Base-by-base conservation (phyloP, 495 filamentous ascomycete species). In the Lasiosphaeris hirsuta region DNA sequence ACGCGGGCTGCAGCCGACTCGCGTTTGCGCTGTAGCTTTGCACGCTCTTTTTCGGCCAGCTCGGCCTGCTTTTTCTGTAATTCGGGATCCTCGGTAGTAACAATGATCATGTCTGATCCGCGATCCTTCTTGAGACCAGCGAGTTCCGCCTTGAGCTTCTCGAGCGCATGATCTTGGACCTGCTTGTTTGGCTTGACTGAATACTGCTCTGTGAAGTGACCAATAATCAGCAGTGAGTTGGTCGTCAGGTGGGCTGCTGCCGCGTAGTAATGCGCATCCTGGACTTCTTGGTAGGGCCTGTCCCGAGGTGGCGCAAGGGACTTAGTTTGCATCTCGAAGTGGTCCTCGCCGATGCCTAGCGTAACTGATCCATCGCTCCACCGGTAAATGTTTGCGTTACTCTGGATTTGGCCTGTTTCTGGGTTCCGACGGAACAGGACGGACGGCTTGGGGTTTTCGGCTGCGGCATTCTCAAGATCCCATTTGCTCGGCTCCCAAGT, bases 321-420 rank as follows among this genome's bases (percentile, higher is more conserved):
- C 72, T 92, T 93, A 60, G 81, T 82, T 54, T 84, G 76, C 39
- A 96, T 83, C 60, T 88, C 84, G 74, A 90, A 96, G 62, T 96
- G 90, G 59, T 88, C 85, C 48, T 78, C 78, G 8, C 92, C 88
- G 43, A 84, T 67, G 0, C 82, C 84, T 9, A 97, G 76, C 13
- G 92, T 96, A 30, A 91, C 70, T 6, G 88, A 91, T 38, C 90
- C 90, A 64, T 96, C 90, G 57, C 87, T 88, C 90, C 90, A 96
- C 57, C 81, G 83, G 54, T 90, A 82, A 30, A 93, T 75, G 44
- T 87, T 83, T 6, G 90, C 81, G 68, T 94, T 94, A 37, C 88
- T 92, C 63, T 88, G 82, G 10, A 90, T 73, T 37, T 81, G 69
- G 51, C 71, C 71, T 0, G 74, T 78, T 19, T 68, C 65, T 0